These are phyloP conservation scores for Rhynchosporium agropyri DNA, from an alignment of 2,329 filamentous ascomycete species.

Conservation along the genomic window DNA sequence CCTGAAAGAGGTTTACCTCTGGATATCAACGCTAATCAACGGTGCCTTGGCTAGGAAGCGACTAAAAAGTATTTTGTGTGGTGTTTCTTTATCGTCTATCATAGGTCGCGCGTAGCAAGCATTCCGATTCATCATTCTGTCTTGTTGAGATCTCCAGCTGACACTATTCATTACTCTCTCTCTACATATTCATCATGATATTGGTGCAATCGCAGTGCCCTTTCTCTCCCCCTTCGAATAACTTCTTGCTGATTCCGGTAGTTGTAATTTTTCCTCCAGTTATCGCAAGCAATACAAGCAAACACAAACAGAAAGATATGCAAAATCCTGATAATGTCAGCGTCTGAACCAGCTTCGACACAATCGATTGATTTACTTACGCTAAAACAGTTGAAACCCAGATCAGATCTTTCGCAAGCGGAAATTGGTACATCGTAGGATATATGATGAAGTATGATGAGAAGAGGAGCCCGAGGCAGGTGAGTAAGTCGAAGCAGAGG, in stretches of 20 bases:
- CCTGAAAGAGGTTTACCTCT: too few relatives aligned
- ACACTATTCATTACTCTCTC: not conserved
- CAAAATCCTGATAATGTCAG: not conserved
- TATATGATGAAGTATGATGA: conserved; percentile 14
- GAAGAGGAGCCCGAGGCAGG: conserved; percentile 6
- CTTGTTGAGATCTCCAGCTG: not conserved
- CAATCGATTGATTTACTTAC: not conserved
- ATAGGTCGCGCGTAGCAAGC: too few relatives aligned
- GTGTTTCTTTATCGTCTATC: too few relatives aligned
- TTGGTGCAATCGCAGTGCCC: conserved; percentile 12
- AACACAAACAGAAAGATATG: conserved; percentile 14
- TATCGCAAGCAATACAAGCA: conserved; percentile 16
- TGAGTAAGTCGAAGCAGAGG: conserved; percentile 12
- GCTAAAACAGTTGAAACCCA: conserved; percentile 16
- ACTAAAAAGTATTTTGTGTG: too few relatives aligned
- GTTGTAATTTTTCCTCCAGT: conserved; percentile 8
- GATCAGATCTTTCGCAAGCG: conserved; percentile 11
- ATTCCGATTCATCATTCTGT: not conserved
- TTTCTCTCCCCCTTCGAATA: conserved; percentile 14
- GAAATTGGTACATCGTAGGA: conserved; percentile 5
- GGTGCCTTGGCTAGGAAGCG: too few relatives aligned
- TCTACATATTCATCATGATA: conserved; percentile 13
- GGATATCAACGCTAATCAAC: too few relatives aligned
- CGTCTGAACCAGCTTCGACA: not conserved
- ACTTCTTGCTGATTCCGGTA: conserved; percentile 12